phyloP scores from a whole-genome alignment of 1,139 yeast genomes.

The Pichia sp. region DNA sequence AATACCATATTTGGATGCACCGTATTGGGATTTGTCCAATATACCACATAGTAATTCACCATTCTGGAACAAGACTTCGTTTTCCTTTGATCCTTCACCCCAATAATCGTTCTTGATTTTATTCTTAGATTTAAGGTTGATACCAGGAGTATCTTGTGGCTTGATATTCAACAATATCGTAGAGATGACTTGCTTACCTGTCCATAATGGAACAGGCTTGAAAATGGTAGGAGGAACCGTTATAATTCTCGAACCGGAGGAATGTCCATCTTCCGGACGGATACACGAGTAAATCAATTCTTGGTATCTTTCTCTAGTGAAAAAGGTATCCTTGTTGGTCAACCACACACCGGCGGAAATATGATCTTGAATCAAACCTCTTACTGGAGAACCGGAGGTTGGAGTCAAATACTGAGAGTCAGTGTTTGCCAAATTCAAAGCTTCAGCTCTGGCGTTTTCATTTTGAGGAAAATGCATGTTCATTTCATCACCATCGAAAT shows the following conservation, averaged over 20 bases:
- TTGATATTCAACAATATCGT: conserved; percentile 85
- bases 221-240: conserved; percentile 87
- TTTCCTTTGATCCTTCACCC: conserved; percentile 81
- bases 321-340: conserved; percentile 86
- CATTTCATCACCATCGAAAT: conserved; percentile 99
- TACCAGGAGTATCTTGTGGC: conserved; percentile 85
- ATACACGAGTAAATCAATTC: conserved; percentile 91
- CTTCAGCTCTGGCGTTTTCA: conserved; percentile 97
- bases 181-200: conserved; percentile 96
- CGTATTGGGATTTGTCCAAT: conserved; percentile 95
- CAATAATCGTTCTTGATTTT: conserved; percentile 94
- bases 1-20: conserved; percentile 95
- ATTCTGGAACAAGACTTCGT: conserved; percentile 75
- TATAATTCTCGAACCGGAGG: conserved; percentile 62
- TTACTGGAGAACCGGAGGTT: conserved; percentile 94
- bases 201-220: conserved; percentile 91
- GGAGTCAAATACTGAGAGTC: conserved; percentile 97
- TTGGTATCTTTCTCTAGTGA: conserved; percentile 87
- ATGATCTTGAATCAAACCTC: conserved; percentile 99
- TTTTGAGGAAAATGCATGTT: conserved; percentile 99
- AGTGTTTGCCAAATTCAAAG: conserved; percentile 88
- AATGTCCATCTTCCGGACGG: conserved; percentile 98
- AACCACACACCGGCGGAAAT: conserved; percentile 99
- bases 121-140: conserved; percentile 76
- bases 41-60: conserved; percentile 92